Base-by-base conservation (phyloP, 495 filamentous ascomycete genomes). In the Penicillium goetzii region DNA sequence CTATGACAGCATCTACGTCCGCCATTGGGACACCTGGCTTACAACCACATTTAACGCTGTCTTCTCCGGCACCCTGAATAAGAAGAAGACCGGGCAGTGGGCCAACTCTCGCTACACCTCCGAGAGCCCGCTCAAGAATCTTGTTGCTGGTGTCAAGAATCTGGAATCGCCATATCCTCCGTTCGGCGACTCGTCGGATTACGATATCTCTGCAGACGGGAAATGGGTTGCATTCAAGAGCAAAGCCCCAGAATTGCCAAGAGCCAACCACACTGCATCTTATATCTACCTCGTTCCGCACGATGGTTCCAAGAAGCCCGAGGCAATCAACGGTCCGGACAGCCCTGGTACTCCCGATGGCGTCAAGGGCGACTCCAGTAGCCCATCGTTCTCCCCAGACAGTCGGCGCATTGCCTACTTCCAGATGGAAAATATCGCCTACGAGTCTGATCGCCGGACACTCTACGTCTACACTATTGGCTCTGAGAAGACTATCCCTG, bases 1-100 rank as follows among this genome's bases (percentile, higher is more conserved):
- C 36, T 93, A 92, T 68, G 84, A 85, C 54, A 83, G 81, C 59
- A 81, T 91, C 49, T 93, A 91, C 69, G 85, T 89, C 38, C 84
- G 91, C 21, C 90, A 94, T 69, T 94, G 91, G 91, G 90, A 93
- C 65, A 73, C 73, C 23, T 93, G 88, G 70, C 78, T 88, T 19
- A 84, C 85, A 1, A 74, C 79, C 4, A 57, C 74, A 26, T 76
- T 79, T 52, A 79, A 83, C 57, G 76, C 81, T 12, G 74, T 84
- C 25, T 84, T 83, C 51, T 79, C 71, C 0, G 81, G 81, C 17
- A 72, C 68, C 5, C 64, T 84, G 23, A 68, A 64, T 38, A 68
- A 66, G 49, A 68, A 63, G 19, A 58, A 38, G 40, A n/a, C 11
- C 33, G 58, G 58, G 38, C 43, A 65, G n/a, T 43, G 63, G 21